Percentiles rank a stretch among this genome's conserved stretches.
Evolutionary conservation across 1,284 basidiomycete genomes (phyloP).

Genomic region (Violaceomyces palustris): DNA sequence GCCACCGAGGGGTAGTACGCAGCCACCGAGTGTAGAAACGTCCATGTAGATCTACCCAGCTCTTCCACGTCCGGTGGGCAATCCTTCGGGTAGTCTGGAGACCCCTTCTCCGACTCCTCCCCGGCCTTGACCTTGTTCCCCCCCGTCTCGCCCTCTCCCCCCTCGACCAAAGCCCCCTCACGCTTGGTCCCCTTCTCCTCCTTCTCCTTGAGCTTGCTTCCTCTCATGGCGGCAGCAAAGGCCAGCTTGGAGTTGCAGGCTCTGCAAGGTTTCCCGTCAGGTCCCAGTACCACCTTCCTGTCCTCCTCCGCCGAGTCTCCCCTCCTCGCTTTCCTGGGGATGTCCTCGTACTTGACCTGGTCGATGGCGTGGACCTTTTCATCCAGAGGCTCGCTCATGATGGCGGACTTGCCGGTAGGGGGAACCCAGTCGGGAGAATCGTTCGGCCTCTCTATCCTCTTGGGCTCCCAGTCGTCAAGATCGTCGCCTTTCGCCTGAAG

Average conservation of each 20-base stretch:
- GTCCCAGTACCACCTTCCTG: slow-evolving; percentile 35
- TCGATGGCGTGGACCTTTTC: too few relatives aligned
- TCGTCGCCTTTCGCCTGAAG: slow-evolving; percentile 61
- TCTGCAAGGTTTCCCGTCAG: slow-evolving; percentile 51
- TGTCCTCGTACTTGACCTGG: too few relatives aligned
- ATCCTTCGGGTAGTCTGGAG: background rate
- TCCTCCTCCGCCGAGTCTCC: slow-evolving; percentile 4
- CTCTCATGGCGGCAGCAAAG: slow-evolving; percentile 44
- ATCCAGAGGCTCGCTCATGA: too few relatives aligned
- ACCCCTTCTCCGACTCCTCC: too few relatives aligned
- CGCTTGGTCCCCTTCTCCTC: too few relatives aligned
- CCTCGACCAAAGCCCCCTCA: too few relatives aligned
- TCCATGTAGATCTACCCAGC: slow-evolving; percentile 47
- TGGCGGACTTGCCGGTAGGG: too few relatives aligned
- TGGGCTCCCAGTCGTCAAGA: slow-evolving; percentile 81
- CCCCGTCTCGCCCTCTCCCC: too few relatives aligned
- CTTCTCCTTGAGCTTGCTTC: too few relatives aligned
- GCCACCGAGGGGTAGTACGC: slow-evolving; percentile 48
- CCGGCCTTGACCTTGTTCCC: too few relatives aligned
- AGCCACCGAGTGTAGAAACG: slow-evolving; percentile 44
- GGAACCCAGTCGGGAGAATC: slow-evolving; percentile 86
- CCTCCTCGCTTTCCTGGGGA: background rate
- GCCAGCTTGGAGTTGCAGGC: slow-evolving; percentile 48
- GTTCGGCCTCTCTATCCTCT: slow-evolving; percentile 72
- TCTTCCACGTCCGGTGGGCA: slow-evolving; percentile 50